Evolutionary conservation across 179 eudicot species (phyloP), one percentile per base, ranked within the genome.

Genomic region (Carnegiea gigantea): DNA sequence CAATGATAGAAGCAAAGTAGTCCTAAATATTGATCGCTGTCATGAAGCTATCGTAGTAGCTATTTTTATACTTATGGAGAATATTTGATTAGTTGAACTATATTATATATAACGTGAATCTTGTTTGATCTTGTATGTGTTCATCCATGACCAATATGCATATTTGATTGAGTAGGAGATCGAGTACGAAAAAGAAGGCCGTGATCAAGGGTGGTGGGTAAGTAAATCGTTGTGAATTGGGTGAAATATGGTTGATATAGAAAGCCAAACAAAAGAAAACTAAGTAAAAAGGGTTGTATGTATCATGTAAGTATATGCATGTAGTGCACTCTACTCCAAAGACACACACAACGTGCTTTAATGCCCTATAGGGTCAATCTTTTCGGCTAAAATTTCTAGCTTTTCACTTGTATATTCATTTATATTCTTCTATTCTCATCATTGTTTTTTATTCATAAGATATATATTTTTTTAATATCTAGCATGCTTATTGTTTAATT

Each of bases 271-370:
- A 70, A 67, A 67, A 62, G 10, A n/a, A 62, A 67, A 0, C 73
- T 68, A 68, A 30, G 2, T 11, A 33, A 68, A 68, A 70, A 36
- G 9, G 43, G 30, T 17, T 70, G 73, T 23, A 14, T 67, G 18
- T 6, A 24, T 26, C 18, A 9, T 75, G 23, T 60, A 17, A 43
- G 75, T 74, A 81, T 60, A 86, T 83, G 87, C 72, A 88, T 88
- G 92, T 79, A 93, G 98, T 93, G 89, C 91, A 93, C 92, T 92
- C 93, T 88, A 93, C 98, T 92, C 95, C 89, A 93, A 87, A 93
- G 87, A 86, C 91, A 86, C 36, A 82, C 73, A 28, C 76, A 76
- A 90, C 83, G 70, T 78, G 81, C 78, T 78, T 78, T 64, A 71
- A 73, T 84, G 77, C 78, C 38, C 72, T 67, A 83, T 84, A 78